Conservation (phyloP, 768 basidiomycete genomes). For the Amylocystis lapponica region DNA sequence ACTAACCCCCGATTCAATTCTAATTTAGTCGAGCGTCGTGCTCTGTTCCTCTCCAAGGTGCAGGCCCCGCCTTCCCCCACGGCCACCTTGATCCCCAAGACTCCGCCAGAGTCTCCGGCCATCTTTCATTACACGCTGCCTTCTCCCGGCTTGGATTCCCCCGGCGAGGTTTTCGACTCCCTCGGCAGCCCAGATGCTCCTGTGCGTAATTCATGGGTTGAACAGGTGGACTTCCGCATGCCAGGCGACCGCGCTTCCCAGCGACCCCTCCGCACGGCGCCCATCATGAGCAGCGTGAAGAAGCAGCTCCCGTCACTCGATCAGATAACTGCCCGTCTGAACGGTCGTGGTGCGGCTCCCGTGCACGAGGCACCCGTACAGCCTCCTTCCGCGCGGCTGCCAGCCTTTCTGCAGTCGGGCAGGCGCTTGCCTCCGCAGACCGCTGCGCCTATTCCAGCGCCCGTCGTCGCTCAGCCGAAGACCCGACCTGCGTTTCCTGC, state of each 20-base stretch:
- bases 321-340: conserved; percentile 65
- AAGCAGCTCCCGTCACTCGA: conserved; percentile 61
- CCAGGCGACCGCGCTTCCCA: conserved; percentile 19
- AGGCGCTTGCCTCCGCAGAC: neutral
- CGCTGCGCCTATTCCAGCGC: conserved; percentile 1
- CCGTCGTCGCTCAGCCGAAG: conserved; percentile 2
- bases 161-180: conserved; percentile 52
- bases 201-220: conserved; percentile 46
- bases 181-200: conserved; percentile 21
- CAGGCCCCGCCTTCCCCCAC: conserved; percentile 60
- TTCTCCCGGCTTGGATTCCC: conserved; percentile 61
- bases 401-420: conserved; percentile 26
- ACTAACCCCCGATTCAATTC: too few species aligned
- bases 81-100: conserved; percentile 52
- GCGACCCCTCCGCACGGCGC: conserved; percentile 13
- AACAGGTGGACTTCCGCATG: conserved; percentile 59
- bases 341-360: conserved; percentile 25
- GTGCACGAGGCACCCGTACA: conserved; percentile 19
- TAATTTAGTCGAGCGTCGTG: conserved; percentile 56
- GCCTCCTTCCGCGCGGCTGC: conserved; percentile 25
- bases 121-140: conserved; percentile 66
- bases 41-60: conserved; percentile 69
- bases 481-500: conserved; percentile 12
- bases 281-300: conserved; percentile 5
- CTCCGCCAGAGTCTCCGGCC: conserved; percentile 63